A percentile compares a stretch with the other conserved stretches of the same genome.
phyloP scores from a whole-genome alignment of 805 yeast species.

The Alloascoidea africana region DNA sequence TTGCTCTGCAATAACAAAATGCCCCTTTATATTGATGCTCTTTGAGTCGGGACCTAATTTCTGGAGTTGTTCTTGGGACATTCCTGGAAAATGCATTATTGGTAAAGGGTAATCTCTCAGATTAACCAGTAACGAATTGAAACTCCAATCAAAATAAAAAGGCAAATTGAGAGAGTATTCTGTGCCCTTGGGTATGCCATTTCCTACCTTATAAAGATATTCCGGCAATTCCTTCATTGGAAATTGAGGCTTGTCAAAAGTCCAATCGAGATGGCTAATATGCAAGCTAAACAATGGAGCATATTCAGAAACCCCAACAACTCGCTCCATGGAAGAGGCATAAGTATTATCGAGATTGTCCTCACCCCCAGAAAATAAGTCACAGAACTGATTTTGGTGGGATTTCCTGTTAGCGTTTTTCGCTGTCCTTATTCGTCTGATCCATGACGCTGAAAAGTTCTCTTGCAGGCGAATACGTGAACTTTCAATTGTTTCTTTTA shows the following conservation, averaged over 20 bases:
- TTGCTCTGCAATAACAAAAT: conserved; percentile 55
- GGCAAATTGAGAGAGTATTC: conserved; percentile 59
- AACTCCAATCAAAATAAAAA: conserved; percentile 33
- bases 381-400: neutral
- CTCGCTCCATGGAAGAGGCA: conserved; percentile 21
- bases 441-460: conserved; percentile 54
- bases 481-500: conserved; percentile 14
- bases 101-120: conserved; percentile 83
- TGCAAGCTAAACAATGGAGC: conserved; percentile 40
- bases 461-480: conserved; percentile 24
- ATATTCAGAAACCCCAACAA: conserved; percentile 28
- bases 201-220: conserved; percentile 62
- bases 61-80: no score
- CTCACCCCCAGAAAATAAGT: conserved; percentile 25
- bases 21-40: no score
- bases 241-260: conserved; percentile 33
- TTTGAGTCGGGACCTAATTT: no score
- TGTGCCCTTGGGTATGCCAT: conserved; percentile 66
- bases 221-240: conserved; percentile 36
- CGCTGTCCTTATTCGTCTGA: conserved; percentile 35
- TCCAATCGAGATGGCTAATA: conserved; percentile 32
- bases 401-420: conserved; percentile 9
- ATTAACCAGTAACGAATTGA: conserved; percentile 53
- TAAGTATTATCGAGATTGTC: conserved; percentile 21
- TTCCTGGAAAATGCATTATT: conserved; percentile 51